Percentiles rank a stretch among this genome's conserved stretches.
Evolutionary conservation across 768 basidiomycete genomes (phyloP).

Genomic region (Termitomyces eurrhizus): DNA sequence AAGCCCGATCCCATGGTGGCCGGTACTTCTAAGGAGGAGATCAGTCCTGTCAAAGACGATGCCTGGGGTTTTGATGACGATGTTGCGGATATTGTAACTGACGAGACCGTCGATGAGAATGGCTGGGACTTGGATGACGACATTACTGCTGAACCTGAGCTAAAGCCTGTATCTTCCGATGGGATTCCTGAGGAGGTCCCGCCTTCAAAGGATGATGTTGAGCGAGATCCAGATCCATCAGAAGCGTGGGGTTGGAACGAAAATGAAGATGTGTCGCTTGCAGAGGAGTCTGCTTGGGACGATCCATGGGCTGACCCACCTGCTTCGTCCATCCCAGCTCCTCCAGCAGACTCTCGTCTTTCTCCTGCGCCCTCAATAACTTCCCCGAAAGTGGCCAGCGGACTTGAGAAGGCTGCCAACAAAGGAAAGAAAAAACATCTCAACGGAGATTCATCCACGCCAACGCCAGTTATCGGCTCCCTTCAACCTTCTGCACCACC

Average conservation of each 20-base stretch:
- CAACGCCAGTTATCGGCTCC: conserved; percentile 19
- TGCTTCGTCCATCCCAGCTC: conserved; percentile 18
- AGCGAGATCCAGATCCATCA: conserved; percentile 36
- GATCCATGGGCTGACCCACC: conserved; percentile 63
- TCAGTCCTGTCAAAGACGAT: conserved; percentile 25
- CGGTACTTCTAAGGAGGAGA: conserved; percentile 18
- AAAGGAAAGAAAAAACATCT: conserved; percentile 43
- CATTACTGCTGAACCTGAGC: conserved; percentile 16
- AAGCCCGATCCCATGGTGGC: conserved; percentile 11
- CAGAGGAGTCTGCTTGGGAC: conserved; percentile 54
- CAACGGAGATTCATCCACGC: conserved; percentile 26
- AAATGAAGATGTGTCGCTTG: conserved; percentile 34
- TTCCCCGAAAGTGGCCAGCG: conserved; percentile 50
- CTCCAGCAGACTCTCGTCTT: conserved; percentile 22
- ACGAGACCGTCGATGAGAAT: conserved; percentile 32
- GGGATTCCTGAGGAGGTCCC: conserved; percentile 4
- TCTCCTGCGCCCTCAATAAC: conserved; percentile 27
- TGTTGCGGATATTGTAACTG: conserved; percentile 23
- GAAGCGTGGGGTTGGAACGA: conserved; percentile 82
- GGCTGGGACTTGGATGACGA: conserved; percentile 57
- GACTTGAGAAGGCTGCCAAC: conserved; percentile 54
- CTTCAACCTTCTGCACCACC: conserved; percentile 9
- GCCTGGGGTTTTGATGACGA: conserved; percentile 56
- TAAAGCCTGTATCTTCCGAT: conserved; percentile 14
- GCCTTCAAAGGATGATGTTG: conserved; percentile 17